Conservation (phyloP, 768 basidiomycete genomes). For the Rhizopogon salebrosus region DNA sequence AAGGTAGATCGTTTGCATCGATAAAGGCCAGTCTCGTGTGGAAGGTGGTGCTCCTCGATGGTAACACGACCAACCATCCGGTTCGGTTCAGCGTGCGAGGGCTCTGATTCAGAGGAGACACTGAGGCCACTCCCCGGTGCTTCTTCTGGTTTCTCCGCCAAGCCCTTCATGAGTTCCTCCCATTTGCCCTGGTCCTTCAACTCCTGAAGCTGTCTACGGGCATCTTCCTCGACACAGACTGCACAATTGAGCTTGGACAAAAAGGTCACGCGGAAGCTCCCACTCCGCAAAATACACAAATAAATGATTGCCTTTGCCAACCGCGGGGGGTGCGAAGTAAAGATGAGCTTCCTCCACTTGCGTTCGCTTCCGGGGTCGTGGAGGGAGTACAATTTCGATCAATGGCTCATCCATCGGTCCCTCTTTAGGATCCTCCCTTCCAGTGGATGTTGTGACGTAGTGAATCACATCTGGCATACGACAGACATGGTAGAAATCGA, state of each 20-base stretch:
- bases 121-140: not conserved
- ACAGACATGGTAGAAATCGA: conserved; percentile 18
- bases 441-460: conserved; percentile 6
- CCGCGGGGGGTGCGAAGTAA: conserved; percentile 35
- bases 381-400: conserved; percentile 27
- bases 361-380: conserved; percentile 15
- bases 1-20: too few species aligned
- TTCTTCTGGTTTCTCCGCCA: not conserved
- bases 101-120: not conserved
- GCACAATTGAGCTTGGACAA: conserved; percentile 34
- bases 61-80: not conserved
- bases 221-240: conserved; percentile 31
- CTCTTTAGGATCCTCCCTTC: conserved; percentile 19
- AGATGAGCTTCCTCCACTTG: conserved; percentile 40
- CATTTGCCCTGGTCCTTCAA: conserved; percentile 19
- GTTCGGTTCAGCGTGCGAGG: not conserved
- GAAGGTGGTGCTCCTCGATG: not conserved
- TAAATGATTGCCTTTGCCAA: conserved; percentile 51
- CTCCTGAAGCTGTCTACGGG: conserved; percentile 14
- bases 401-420: conserved; percentile 20
- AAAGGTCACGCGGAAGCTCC: conserved; percentile 43
- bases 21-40: too few species aligned
- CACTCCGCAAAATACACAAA: conserved; percentile 44
- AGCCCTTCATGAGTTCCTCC: conserved; percentile 5
- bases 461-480: conserved; percentile 5